These are phyloP conservation scores for Podochytrium sp. DNA, from an alignment of 192 early-diverging fungal species.

Conservation along the genomic window DNA sequence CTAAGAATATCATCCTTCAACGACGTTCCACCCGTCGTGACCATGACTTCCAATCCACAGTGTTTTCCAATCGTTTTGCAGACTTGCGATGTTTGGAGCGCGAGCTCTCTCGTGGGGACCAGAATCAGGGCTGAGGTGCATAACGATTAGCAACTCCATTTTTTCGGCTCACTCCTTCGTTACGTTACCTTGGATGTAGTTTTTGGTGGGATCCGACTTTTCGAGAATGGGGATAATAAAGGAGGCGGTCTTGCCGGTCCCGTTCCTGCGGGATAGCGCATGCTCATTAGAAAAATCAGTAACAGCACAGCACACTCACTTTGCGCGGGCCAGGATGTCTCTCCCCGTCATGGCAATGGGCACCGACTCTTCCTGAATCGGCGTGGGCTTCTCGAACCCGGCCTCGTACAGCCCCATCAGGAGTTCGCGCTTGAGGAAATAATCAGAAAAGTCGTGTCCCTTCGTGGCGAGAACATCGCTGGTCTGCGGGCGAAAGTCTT, in stretches of 20 bases:
- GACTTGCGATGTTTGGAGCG: conserved; percentile 99
- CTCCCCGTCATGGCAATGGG: conserved; percentile 94
- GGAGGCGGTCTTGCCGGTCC: conserved; percentile 92
- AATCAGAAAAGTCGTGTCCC: conserved; percentile 99
- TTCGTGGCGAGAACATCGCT: conserved; percentile 97
- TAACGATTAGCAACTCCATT: too few relatives aligned
- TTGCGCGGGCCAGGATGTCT: conserved; percentile 93
- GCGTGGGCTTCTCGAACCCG: conserved; percentile 95
- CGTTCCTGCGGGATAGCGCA: conserved; percentile 89
- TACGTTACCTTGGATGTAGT: conserved; percentile 78
- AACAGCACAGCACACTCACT: not conserved
- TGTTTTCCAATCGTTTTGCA: conserved; percentile 98
- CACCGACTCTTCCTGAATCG: conserved; percentile 99
- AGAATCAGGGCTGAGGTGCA: conserved; percentile 84
- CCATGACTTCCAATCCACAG: conserved; percentile 92
- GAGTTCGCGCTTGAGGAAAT: conserved; percentile 94
- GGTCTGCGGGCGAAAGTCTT: conserved; percentile 93
- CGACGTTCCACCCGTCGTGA: conserved; percentile 97
- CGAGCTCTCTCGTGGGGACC: conserved; percentile 96
- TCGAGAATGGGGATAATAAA: conserved; percentile 97
- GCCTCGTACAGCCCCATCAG: conserved; percentile 99
- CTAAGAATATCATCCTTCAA: conserved; percentile 99
- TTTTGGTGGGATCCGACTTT: conserved; percentile 85
- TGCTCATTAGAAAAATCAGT: not conserved
- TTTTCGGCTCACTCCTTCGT: too few relatives aligned